Conservation (phyloP, 1,139 yeast genomes). For the Blastobotrys aristatus region DNA sequence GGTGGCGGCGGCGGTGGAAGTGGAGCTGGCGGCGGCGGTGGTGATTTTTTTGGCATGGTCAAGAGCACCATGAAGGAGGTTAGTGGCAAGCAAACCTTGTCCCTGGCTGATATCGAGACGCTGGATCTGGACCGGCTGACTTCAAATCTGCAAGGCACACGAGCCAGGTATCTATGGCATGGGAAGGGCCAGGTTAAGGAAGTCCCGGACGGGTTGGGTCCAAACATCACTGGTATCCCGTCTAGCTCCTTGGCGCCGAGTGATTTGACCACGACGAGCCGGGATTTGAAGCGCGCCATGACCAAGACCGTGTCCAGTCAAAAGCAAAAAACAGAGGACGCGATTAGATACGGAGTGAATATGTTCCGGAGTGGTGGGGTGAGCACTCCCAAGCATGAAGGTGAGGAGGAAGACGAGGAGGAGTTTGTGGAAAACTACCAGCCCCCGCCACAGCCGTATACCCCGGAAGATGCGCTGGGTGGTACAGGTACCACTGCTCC, state of each 20-base stretch:
- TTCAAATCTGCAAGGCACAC: slow-evolving; percentile 41
- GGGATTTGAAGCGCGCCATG: slow-evolving; percentile 24
- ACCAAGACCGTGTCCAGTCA: slow-evolving; percentile 20
- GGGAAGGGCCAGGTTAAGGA: slow-evolving; percentile 38
- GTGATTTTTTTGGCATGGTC: slow-evolving; percentile 60
- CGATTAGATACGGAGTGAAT: slow-evolving; percentile 19
- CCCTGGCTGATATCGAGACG: slow-evolving; percentile 47
- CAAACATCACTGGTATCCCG: slow-evolving; percentile 25
- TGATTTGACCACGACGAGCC: slow-evolving; percentile 10
- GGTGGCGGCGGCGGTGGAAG: not conserved
- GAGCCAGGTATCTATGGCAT: slow-evolving; percentile 47
- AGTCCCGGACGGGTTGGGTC: slow-evolving; percentile 4
- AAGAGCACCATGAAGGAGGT: slow-evolving; percentile 72
- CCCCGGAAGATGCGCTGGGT: slow-evolving; percentile 2
- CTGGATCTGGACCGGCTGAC: slow-evolving; percentile 45
- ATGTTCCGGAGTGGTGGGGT: slow-evolving; percentile 13
- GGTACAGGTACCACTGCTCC: not conserved
- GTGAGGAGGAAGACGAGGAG: slow-evolving; percentile 1
- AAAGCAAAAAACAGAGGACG: slow-evolving; percentile 21
- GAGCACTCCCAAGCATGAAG: slow-evolving; percentile 1
- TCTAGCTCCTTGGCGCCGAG: slow-evolving; percentile 20
- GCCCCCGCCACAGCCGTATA: not conserved
- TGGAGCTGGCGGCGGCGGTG: slow-evolving; percentile 12
- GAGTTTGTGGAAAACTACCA: not conserved
- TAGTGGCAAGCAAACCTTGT: slow-evolving; percentile 40